Percentiles rank a stretch among this genome's conserved stretches.
Conservation (phyloP, 371 early-diverging fungal species). For the Nosema granulosis region DNA sequence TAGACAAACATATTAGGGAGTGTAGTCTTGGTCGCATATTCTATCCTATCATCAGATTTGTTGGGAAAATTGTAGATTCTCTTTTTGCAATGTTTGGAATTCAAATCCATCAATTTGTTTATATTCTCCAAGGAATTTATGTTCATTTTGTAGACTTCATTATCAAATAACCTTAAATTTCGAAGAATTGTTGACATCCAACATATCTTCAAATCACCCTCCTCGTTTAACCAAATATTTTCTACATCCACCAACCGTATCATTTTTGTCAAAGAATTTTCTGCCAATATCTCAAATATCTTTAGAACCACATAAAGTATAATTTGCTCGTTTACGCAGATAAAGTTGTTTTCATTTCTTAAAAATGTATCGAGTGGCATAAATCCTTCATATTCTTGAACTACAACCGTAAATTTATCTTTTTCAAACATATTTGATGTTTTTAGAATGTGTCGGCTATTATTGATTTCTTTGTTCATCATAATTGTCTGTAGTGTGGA, state of each 20-base stretch:
- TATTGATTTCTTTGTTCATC: conserved; percentile 11
- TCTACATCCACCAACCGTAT: background rate
- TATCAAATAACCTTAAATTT: conserved; percentile 9
- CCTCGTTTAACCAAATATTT: background rate
- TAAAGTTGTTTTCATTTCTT: too few species aligned
- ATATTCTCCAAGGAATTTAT: background rate
- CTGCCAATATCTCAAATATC: background rate
- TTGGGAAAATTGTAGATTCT: too few species aligned
- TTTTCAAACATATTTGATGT: background rate
- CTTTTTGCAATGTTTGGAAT: conserved; percentile 2
- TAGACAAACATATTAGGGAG: too few species aligned
- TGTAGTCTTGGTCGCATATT: too few species aligned
- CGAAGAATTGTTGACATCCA: background rate
- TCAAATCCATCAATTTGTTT: background rate
- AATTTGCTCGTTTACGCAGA: too few species aligned
- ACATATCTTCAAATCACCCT: conserved; percentile 6
- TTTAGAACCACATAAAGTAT: background rate
- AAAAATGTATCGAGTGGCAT: background rate
- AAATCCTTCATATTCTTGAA: background rate
- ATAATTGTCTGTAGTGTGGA: too few species aligned
- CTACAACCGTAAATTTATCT: too few species aligned
- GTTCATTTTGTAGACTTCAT: background rate
- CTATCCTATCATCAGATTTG: too few species aligned
- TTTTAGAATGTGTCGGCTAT: background rate
- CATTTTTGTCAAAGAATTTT: background rate